Conservation (phyloP, 805 yeast species). For the Yamadazyma phyllophila region DNA sequence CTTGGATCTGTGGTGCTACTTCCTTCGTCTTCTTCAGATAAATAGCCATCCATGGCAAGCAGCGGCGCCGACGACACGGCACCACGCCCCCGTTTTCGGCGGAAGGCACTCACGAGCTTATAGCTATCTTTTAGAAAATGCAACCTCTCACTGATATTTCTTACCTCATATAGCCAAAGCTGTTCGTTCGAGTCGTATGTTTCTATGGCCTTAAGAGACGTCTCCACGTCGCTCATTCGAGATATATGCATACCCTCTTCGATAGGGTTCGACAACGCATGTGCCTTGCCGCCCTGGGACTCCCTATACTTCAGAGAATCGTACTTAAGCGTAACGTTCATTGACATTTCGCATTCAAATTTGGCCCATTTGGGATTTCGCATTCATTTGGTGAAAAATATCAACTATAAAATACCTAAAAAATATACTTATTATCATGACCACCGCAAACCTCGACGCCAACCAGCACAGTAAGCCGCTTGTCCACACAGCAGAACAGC, state of each 20-base stretch:
- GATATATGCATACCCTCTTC: not conserved
- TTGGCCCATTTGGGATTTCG: not conserved
- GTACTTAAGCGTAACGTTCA: conserved; percentile 7
- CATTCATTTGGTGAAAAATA: not conserved
- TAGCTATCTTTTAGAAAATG: conserved; percentile 28
- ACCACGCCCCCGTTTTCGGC: conserved; percentile 14
- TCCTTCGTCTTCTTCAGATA: conserved; percentile 14
- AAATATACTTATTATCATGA: conserved; percentile 19
- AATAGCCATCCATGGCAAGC: not conserved
- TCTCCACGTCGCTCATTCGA: not conserved
- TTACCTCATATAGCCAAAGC: conserved; percentile 24
- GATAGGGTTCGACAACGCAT: not conserved
- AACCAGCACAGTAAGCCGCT: conserved; percentile 28
- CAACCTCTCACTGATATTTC: conserved; percentile 24
- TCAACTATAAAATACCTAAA: not conserved
- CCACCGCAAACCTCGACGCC: conserved; percentile 26
- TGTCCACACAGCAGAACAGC: conserved; percentile 27
- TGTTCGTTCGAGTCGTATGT: conserved; percentile 8
- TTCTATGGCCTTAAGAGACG: conserved; percentile 8
- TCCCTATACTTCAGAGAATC: not conserved
- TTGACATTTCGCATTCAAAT: not conserved
- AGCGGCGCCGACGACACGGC: not conserved
- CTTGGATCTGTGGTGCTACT: conserved; percentile 7
- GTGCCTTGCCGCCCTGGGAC: not conserved
- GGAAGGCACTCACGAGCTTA: conserved; percentile 22